Evolutionary conservation across 768 basidiomycete species (phyloP).

Genomic region (Hypholoma sublateritium): DNA sequence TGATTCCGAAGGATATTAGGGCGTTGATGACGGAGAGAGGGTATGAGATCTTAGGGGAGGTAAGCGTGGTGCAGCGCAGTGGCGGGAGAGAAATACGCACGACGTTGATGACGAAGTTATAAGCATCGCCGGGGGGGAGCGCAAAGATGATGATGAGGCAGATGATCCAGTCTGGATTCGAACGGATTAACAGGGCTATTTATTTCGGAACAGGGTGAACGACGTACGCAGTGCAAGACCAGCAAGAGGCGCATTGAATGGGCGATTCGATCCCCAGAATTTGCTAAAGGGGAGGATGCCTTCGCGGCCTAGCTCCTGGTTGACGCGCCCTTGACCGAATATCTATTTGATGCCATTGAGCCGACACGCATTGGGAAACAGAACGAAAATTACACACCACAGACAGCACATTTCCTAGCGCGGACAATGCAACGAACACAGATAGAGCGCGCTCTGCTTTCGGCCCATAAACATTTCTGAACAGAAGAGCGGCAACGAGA

Average conservation of each 20-base stretch:
- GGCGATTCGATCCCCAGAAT: slow-evolving; percentile 61
- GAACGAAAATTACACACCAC: slow-evolving; percentile 25
- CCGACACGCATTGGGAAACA: slow-evolving; percentile 29
- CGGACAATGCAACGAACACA: slow-evolving; percentile 49
- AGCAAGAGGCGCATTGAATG: slow-evolving; percentile 58
- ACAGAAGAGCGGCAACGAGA: slow-evolving; percentile 66
- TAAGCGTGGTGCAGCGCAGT: not conserved
- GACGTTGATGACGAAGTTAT: slow-evolving; percentile 58
- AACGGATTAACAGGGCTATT: not conserved
- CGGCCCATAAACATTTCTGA: slow-evolving; percentile 63
- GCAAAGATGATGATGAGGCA: slow-evolving; percentile 37
- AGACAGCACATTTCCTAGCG: slow-evolving; percentile 59
- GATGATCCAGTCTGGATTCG: slow-evolving; percentile 30
- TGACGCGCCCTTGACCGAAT: slow-evolving; percentile 40
- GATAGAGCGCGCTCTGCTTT: slow-evolving; percentile 42
- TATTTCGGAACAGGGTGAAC: not conserved
- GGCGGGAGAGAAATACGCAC: slow-evolving; percentile 31
- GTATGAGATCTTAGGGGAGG: slow-evolving; percentile 36
- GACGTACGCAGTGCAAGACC: slow-evolving; percentile 54
- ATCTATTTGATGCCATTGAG: slow-evolving; percentile 31
- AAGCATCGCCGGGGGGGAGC: slow-evolving; percentile 65
- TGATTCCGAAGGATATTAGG: slow-evolving; percentile 49
- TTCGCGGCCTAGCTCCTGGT: slow-evolving; percentile 64
- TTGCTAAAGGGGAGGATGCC: slow-evolving; percentile 60
- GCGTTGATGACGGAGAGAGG: slow-evolving; percentile 51